Evolutionary conservation across 768 basidiomycete genomes (phyloP).

Genomic region (Tricholoma sp.): DNA sequence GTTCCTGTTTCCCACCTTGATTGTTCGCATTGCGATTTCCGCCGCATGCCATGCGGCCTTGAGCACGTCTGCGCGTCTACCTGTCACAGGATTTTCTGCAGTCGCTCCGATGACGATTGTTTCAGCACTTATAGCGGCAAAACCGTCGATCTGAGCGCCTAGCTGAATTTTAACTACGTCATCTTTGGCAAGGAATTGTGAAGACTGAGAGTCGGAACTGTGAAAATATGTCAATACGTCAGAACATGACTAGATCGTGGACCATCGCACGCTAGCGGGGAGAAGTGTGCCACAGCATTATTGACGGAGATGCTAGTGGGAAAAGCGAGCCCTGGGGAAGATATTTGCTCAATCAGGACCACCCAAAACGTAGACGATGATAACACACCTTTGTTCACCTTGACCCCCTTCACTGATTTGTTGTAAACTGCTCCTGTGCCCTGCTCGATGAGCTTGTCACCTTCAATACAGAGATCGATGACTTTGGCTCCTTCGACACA

Average conservation of each 20-base stretch:
- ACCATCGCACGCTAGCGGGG: constrained; percentile 77
- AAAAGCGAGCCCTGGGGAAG: constrained; percentile 74
- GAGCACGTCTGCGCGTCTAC: constrained; percentile 84
- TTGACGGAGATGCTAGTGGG: constrained; percentile 93
- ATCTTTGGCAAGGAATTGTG: constrained; percentile 65
- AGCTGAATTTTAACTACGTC: constrained; percentile 96
- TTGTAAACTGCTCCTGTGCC: constrained; percentile 84
- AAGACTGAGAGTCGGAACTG: constrained; percentile 71
- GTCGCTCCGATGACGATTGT: constrained; percentile 86
- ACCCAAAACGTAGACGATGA: constrained; percentile 3
- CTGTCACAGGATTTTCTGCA: constrained; percentile 69
- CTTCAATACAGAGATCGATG: constrained; percentile 87
- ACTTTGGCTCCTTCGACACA: constrained; percentile 79
- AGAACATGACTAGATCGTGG: constrained; percentile 20
- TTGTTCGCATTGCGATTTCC: constrained; percentile 84
- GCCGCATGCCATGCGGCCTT: constrained; percentile 93
- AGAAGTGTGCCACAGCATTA: constrained; percentile 94
- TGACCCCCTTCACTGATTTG: constrained; percentile 84
- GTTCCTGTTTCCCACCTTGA: constrained; percentile 93
- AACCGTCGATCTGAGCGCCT: constrained; percentile 97
- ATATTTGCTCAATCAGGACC: constrained; percentile 1
- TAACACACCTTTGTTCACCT: constrained; percentile 75
- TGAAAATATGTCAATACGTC: constrained; percentile 10
- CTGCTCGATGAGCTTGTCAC: constrained; percentile 89
- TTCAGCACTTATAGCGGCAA: constrained; percentile 89